These are phyloP conservation scores for Nakaseomyces bracarensis DNA, from an alignment of 1,139 yeast genomes.

Conservation along the genomic window DNA sequence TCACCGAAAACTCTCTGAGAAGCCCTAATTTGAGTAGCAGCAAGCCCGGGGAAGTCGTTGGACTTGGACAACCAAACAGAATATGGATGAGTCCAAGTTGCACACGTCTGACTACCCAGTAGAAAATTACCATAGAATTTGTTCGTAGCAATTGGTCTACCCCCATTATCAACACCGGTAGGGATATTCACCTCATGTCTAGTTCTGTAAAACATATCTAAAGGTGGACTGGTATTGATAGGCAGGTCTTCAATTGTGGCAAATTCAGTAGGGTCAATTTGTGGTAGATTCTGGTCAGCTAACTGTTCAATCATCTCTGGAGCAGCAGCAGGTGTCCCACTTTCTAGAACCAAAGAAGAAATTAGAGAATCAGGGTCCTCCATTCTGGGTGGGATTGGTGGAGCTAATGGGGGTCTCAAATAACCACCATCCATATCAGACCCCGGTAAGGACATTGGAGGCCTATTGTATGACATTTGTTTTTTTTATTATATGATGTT, in stretches of 20 bases:
- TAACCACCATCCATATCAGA: slow-evolving; percentile 1
- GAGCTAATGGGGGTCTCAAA: slow-evolving; percentile 2
- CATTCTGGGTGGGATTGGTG: slow-evolving; percentile 12
- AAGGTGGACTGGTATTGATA: slow-evolving; percentile 5
- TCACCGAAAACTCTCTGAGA: slow-evolving; percentile 50
- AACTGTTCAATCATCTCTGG: not conserved
- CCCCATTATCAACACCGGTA: slow-evolving; percentile 34
- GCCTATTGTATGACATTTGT: slow-evolving; percentile 23
- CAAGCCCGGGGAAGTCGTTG: slow-evolving; percentile 45
- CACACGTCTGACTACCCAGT: slow-evolving; percentile 54
- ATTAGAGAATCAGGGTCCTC: slow-evolving; percentile 4
- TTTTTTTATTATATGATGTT: not conserved
- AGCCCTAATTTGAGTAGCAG: slow-evolving; percentile 55
- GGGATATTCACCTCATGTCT: slow-evolving; percentile 43
- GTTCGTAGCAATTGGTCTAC: slow-evolving; percentile 62
- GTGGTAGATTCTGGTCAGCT: not conserved
- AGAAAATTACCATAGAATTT: slow-evolving; percentile 76
- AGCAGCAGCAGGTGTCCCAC: not conserved
- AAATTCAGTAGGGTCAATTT: not conserved
- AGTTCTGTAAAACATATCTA: not conserved
- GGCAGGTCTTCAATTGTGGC: not conserved
- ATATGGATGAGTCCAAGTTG: slow-evolving; percentile 77
- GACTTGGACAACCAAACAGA: slow-evolving; percentile 55
- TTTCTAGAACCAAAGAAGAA: slow-evolving; percentile 3
- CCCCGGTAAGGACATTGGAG: slow-evolving; percentile 26